These are phyloP conservation scores for Acorus calamus DNA, from an alignment of 106 monocot species.

Conservation along the genomic window DNA sequence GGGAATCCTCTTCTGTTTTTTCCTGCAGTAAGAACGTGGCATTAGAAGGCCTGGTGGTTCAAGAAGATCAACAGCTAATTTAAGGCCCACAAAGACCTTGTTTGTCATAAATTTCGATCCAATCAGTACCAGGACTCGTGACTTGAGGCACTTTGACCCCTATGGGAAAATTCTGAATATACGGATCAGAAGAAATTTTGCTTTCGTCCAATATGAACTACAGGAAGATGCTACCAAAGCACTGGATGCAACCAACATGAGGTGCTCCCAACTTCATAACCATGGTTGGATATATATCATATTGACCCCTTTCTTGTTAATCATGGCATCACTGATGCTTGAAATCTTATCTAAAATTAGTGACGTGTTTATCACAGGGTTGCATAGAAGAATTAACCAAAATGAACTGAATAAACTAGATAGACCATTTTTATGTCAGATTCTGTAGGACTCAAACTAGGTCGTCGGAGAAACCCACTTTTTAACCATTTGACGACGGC, in stretches of 20 bases:
- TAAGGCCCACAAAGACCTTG: slow-evolving; percentile 78
- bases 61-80: slow-evolving; percentile 50
- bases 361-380: too few species aligned
- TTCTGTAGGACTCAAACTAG: too few species aligned
- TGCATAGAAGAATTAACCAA: too few species aligned
- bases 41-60: slow-evolving; percentile 49
- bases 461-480: too few species aligned
- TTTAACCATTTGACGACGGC: too few species aligned
- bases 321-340: too few species aligned
- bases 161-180: slow-evolving; percentile 87
- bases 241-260: slow-evolving; percentile 81
- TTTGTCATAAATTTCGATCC: slow-evolving; percentile 99
- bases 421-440: too few species aligned
- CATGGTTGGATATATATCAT: too few species aligned
- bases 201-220: slow-evolving; percentile 78
- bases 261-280: slow-evolving; percentile 18
- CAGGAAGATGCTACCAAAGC: slow-evolving; percentile 93
- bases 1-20: neutral
- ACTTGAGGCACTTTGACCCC: slow-evolving; percentile 87
- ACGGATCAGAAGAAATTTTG: slow-evolving; percentile 91
- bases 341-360: too few species aligned
- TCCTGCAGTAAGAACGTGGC: slow-evolving; percentile 54
- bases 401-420: too few species aligned
- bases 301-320: too few species aligned
- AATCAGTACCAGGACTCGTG: slow-evolving; percentile 62